Evolutionary conservation across 2,329 filamentous ascomycete genomes (phyloP), one percentile per base, ranked within the genome.

Genomic region (Biscogniauxia marginata): DNA sequence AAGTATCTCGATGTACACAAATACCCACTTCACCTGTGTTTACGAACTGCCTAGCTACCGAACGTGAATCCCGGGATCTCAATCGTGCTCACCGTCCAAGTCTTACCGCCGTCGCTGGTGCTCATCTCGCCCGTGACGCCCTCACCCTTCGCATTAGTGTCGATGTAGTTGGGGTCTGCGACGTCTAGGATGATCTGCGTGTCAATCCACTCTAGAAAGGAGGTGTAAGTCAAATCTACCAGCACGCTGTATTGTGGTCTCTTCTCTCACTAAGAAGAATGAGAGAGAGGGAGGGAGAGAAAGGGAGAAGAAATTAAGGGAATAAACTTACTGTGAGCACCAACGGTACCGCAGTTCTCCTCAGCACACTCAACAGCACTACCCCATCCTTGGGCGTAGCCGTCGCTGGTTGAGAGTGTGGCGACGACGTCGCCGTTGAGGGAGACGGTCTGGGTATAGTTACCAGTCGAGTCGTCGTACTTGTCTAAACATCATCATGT

Each of bases 51-150:
- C 11, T 18, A 23, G 46, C 45, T 46, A n/a, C 20, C 45, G 50
- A 62, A 64, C 22, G 61, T 62, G 30, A 59, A 71, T 52, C 68
- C 62, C 0, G 68, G 69, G 50, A 75, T 73, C 9, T 59, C 51
- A 50, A 77, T 76, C 8, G 68, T 72, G 22, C 59, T 70, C 23
- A 77, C 70, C n/a, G 66, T 74, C 75, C 75, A 78, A 4, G 74
- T 78, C 62, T 73, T 73, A 7, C 75, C 75, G 24, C 69, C 70
- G 54, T 79, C 75, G 11, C 50, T 65, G 5, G 74, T 77, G 30
- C 66, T 64, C 70, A 77, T 70, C 7, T 73, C 67, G 7, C 73
- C 75, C 8, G 71, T 75, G n/a, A 75, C 74, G 5, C 75, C 75
- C 4, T 67, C 57, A 13, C 69, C 71, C 59, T 74, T 72, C 16